Base-by-base conservation (phyloP, 2,329 filamentous ascomycete genomes). In the Botrytis hyacinthi region DNA sequence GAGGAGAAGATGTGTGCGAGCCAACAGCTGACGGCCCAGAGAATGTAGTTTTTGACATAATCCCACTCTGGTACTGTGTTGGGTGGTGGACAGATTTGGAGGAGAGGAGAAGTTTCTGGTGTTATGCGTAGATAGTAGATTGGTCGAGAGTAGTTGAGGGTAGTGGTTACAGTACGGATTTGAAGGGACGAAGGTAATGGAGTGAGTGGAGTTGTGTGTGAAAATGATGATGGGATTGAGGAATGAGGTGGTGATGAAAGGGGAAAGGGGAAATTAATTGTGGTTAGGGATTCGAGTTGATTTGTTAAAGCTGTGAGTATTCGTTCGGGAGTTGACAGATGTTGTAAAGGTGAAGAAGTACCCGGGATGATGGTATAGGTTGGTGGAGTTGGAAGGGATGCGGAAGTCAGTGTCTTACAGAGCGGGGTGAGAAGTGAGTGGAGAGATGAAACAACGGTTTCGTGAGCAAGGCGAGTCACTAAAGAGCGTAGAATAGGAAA, bases 401-500 rank as follows among this genome's bases (percentile, higher is more conserved):
- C 74, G 1, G 76, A 76, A 22, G 54, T 70, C 8, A 81, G 75
- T 22, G 76, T 74, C n/a, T 57, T 70, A 51, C 75, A 76, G 35
- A 81, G 75, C 10, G 77, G 74, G 1, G 70, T 48, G 10, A 81
- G 68, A 12, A 80, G 72, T 12, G 68, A 71, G 35, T 77, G 73
- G 3, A 81, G 54, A 10, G 75, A 73, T 20, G 67, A 68, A 10
- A 80, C 70, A 14, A 73, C 75, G 22, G 76, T 74, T 71, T 80
- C 77, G 68, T 82, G 80, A 29, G 76, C 76, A 20, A 80, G 68
- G 18, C 80, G 77, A 3, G 79, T 79, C 42, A 82, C 81, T 10
- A 91, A 81, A 3, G 89, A 88, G 20, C 88, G 86, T 29, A 93
- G 81, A 35, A 93, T 84, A n/a, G 84, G 83, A 70, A 90, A 86